phyloP scores from a whole-genome alignment of 805 yeast species.

The Komagataella mondaviorum region DNA sequence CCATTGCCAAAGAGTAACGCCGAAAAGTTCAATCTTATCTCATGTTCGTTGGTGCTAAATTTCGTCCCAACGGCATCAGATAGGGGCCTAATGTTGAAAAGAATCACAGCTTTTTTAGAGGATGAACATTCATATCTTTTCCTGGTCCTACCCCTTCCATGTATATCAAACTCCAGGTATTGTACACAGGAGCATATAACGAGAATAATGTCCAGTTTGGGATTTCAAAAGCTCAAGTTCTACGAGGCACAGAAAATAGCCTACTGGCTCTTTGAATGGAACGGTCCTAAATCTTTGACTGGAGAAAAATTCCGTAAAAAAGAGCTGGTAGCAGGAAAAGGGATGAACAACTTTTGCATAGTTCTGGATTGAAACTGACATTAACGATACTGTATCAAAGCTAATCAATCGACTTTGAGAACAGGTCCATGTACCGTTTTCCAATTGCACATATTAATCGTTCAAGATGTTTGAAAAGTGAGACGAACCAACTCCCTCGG shows the following conservation, averaged over 20 bases:
- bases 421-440: too few species aligned
- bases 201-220: constrained; percentile 42
- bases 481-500: too few species aligned
- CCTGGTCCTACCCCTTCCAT: constrained; percentile 81
- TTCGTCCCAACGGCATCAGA: constrained; percentile 63
- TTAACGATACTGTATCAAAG: not conserved
- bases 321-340: constrained; percentile 41
- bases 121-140: constrained; percentile 24
- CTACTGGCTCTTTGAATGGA: constrained; percentile 54
- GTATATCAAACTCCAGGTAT: constrained; percentile 74
- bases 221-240: constrained; percentile 32
- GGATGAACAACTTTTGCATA: constrained; percentile 62
- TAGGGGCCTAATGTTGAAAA: constrained; percentile 67
- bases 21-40: constrained; percentile 50
- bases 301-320: constrained; percentile 21
- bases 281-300: constrained; percentile 13
- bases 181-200: constrained; percentile 30
- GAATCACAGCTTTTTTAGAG: constrained; percentile 44
- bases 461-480: too few species aligned
- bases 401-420: not conserved
- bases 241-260: constrained; percentile 60
- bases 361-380: constrained; percentile 2
- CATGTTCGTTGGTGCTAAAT: constrained; percentile 80
- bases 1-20: constrained; percentile 34
- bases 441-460: too few species aligned